phyloP scores from a whole-genome alignment of 129 eudicot genomes.

The Escallonia rubra region DNA sequence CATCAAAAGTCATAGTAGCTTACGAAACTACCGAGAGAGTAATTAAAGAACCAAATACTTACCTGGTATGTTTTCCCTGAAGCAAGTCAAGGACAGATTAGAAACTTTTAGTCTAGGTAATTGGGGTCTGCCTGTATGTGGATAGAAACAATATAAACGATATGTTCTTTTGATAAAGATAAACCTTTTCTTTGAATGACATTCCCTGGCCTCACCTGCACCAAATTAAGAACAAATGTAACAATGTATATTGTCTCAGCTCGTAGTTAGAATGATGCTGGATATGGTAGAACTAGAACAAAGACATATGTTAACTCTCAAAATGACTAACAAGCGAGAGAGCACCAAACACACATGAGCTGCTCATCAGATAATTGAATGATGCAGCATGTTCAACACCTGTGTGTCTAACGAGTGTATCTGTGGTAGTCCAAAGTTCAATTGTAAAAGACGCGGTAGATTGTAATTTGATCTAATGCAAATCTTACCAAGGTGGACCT shows the following conservation, averaged over 20 bases:
- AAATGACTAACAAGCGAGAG: no score
- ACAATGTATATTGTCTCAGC: not conserved
- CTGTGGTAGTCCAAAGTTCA: no score
- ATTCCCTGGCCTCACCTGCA: constrained; percentile 88
- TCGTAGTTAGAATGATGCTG: not conserved
- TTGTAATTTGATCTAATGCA: no score
- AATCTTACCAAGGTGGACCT: not conserved
- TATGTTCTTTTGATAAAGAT: not conserved
- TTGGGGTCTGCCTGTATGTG: constrained; percentile 5
- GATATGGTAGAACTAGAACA: no score
- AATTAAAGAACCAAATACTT: constrained; percentile 2
- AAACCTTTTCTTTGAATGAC: constrained; percentile 88
- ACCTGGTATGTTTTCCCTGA: constrained; percentile 88
- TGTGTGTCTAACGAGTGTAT: not conserved
- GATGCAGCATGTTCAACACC: no score
- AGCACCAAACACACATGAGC: no score
- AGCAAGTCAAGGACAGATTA: constrained; percentile 12
- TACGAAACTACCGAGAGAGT: not conserved
- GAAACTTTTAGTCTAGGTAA: constrained; percentile 7
- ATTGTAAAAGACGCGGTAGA: no score
- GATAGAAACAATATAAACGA: constrained; percentile 3
- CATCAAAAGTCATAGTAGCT: not conserved
- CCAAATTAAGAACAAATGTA: constrained; percentile 5
- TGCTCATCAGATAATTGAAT: no score
- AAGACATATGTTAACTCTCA: no score